Evolutionary conservation across 1,139 yeast species (phyloP), one percentile per base, ranked within the genome.

Genomic region (Pneumocystis jirovecii): DNA sequence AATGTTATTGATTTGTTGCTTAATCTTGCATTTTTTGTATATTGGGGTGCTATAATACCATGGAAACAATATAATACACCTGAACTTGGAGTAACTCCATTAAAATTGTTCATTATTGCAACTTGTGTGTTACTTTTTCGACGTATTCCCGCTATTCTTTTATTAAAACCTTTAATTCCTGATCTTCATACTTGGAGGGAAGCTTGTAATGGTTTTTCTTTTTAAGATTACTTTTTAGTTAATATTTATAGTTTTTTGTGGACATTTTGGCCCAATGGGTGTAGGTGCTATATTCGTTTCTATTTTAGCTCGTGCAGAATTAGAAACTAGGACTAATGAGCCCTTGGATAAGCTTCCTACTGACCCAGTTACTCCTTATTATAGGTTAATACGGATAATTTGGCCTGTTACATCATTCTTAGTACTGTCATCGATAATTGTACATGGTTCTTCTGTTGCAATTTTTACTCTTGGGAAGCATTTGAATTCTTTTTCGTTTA

Each of bases 251-350:
- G 44, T 93, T 7, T 90, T 93, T 73, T 91, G 96, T 75, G 97
- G 97, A 31, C 97, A 93, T 77, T 93, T 93, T 75, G 98, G 98
- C 62, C 98, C 98, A 10, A 89, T 93, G 73, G 98, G 98, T 65
- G 98, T 93, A 12, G 97, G 97, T 69, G 97, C 97, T 0, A 83
- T 93, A 29, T 93, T 89, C 76, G 96, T 96, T 29, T 85, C 91
- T 17, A 86, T 93, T 67, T 78, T 91, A 70, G 93, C 96, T 0
- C 82, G 95, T 70, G 83, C 84, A 21, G 93, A 88, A 70, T 79
- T 93, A 62, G 96, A 89, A 72, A 80, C 83, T 15, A 79, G 78
- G 1, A 61, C 64, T 8, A 85, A 84, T 29, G 86, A 91, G 0
- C 88, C 89, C 0, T 75, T 86, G 50, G 77, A 76, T 17, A 74